A percentile compares a stretch with the other conserved stretches of the same genome.
phyloP scores from a whole-genome alignment of 208 protist genomes.

The Leishmania amazonensis region DNA sequence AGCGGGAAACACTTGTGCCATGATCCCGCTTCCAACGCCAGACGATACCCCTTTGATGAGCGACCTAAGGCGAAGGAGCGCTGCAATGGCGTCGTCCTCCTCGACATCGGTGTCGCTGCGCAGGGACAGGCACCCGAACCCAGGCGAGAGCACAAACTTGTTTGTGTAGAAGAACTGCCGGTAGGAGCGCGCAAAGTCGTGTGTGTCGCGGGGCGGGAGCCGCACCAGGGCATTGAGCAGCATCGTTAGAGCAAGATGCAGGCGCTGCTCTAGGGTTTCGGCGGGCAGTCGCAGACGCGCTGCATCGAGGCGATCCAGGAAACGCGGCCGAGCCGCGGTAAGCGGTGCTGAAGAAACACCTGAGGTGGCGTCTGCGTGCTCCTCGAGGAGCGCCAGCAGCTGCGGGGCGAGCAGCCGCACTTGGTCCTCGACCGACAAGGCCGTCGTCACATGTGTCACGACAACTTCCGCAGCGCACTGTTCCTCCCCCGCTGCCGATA shows the following conservation, averaged over 20 bases:
- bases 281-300: slow-evolving; percentile 34
- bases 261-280: slow-evolving; percentile 79
- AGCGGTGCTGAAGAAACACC: background rate
- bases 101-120: slow-evolving; percentile 17
- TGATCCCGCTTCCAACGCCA: slow-evolving; percentile 36
- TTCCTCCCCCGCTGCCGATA: background rate
- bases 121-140: slow-evolving; percentile 69
- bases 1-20: slow-evolving; percentile 49
- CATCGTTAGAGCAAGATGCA: slow-evolving; percentile 57
- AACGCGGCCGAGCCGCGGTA: slow-evolving; percentile 4
- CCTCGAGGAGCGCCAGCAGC: slow-evolving; percentile 45
- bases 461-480: background rate
- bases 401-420: slow-evolving; percentile 41
- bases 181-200: slow-evolving; percentile 43
- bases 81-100: slow-evolving; percentile 21
- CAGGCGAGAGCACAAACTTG: slow-evolving; percentile 66
- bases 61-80: slow-evolving; percentile 45
- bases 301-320: slow-evolving; percentile 15
- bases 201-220: slow-evolving; percentile 18
- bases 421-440: slow-evolving; percentile 40
- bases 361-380: slow-evolving; percentile 24
- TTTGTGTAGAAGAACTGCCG: slow-evolving; percentile 61
- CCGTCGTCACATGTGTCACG: background rate
- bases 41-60: slow-evolving; percentile 50
- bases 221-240: slow-evolving; percentile 47